A percentile compares a stretch with the other conserved stretches of the same genome.
These are phyloP conservation scores for Sporothrix brunneoviolacea DNA, from an alignment of 2,329 filamentous ascomycete genomes.

Conservation along the genomic window DNA sequence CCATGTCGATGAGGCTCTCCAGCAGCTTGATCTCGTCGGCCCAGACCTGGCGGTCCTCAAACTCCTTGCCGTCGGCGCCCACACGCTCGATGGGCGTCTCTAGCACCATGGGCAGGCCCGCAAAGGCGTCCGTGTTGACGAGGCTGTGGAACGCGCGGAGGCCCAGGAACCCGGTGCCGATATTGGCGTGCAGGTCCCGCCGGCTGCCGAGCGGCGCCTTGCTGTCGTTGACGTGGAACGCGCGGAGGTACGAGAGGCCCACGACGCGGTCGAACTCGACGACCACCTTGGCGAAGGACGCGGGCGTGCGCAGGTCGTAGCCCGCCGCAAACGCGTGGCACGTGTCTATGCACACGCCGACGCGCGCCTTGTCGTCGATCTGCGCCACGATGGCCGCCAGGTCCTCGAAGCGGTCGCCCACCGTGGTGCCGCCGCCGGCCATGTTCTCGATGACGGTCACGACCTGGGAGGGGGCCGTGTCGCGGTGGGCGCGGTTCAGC, in stretches of 20 bases:
- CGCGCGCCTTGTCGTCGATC: conserved; percentile 71
- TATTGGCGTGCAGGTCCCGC: conserved; percentile 90
- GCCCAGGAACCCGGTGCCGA: conserved; percentile 89
- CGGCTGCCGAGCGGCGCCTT: conserved; percentile 80
- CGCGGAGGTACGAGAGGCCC: conserved; percentile 71
- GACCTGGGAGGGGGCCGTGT: conserved; percentile 57
- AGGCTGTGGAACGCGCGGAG: conserved; percentile 85
- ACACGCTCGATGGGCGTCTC: conserved; percentile 87
- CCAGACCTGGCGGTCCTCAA: conserved; percentile 80
- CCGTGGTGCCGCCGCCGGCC: conserved; percentile 81
- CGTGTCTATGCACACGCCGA: conserved; percentile 94
- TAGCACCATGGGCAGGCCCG: conserved; percentile 79
- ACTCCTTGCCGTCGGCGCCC: conserved; percentile 55
- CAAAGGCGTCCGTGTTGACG: conserved; percentile 73
- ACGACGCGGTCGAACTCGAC: conserved; percentile 69
- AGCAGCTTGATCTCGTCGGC: conserved; percentile 91
- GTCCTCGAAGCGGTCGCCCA: conserved; percentile 81
- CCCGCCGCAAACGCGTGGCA: conserved; percentile 94
- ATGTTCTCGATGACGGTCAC: conserved; percentile 90
- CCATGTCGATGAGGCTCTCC: conserved; percentile 80
- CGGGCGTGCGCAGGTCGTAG: conserved; percentile 75
- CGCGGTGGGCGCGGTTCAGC: conserved; percentile 73
- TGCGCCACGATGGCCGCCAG: conserved; percentile 74
- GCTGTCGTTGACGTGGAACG: conserved; percentile 90
- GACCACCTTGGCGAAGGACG: conserved; percentile 67